phyloP scores from a whole-genome alignment of 2,329 filamentous ascomycete genomes.

The Cladosporium phlei region DNA sequence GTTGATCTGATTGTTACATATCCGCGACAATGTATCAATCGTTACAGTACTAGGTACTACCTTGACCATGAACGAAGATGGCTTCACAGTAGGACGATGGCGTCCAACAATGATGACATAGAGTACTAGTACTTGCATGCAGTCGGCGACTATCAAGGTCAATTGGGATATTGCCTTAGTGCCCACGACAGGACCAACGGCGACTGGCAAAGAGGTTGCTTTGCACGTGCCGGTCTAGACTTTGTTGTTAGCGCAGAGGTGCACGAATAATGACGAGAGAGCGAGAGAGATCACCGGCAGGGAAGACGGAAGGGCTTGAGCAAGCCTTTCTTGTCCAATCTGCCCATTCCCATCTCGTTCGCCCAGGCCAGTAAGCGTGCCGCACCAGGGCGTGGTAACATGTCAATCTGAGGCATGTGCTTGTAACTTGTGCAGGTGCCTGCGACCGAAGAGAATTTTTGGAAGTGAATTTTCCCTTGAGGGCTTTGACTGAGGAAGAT shows the following conservation, averaged over 20 bases:
- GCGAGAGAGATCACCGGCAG: slow-evolving; percentile 7
- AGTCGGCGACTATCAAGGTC: no score
- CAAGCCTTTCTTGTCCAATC: slow-evolving; percentile 4
- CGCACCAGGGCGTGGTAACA: background rate
- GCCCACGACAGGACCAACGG: no score
- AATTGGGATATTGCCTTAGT: no score
- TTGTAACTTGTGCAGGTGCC: no score
- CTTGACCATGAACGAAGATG: background rate
- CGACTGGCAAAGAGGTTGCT: no score
- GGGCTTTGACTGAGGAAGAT: background rate
- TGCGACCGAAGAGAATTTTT: background rate
- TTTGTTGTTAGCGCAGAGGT: slow-evolving; percentile 4
- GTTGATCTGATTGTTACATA: no score
- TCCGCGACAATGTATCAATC: no score
- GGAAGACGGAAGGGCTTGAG: slow-evolving; percentile 6
- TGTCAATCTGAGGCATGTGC: background rate
- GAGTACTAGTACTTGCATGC: background rate
- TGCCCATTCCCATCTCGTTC: background rate
- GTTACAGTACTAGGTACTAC: no score
- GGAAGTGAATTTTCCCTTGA: slow-evolving; percentile 1
- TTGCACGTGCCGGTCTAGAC: slow-evolving; percentile 9
- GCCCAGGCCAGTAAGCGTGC: slow-evolving; percentile 9
- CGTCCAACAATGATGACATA: slow-evolving; percentile 2
- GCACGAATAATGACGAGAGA: background rate
- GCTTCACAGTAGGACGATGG: no score